phyloP scores from a whole-genome alignment of 768 basidiomycete genomes.

The Aureoboletus auriporus region DNA sequence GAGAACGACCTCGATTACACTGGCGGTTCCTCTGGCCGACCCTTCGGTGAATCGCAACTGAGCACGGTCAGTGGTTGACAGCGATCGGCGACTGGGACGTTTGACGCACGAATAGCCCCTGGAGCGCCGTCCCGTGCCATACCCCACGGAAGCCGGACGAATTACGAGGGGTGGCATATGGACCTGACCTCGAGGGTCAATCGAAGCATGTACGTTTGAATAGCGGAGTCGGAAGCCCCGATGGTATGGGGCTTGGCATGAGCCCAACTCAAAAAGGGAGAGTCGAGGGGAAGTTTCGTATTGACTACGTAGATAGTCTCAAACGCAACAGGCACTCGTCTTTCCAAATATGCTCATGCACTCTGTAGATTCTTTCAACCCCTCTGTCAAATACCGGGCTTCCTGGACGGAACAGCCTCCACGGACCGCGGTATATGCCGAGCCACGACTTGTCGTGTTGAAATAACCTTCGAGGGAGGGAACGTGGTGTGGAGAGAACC shows the following conservation, averaged over 20 bases:
- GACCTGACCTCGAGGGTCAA: constrained; percentile 14
- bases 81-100: neutral
- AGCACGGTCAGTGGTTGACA: neutral
- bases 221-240: constrained; percentile 28
- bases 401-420: constrained; percentile 13
- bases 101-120: neutral
- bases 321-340: neutral
- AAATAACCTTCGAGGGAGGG: constrained; percentile 29
- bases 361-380: constrained; percentile 9
- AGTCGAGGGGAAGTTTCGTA: constrained; percentile 12
- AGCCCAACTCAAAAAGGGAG: constrained; percentile 17
- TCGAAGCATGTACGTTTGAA: constrained; percentile 19
- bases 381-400: constrained; percentile 7
- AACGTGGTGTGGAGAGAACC: constrained; percentile 30
- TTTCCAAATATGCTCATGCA: constrained; percentile 19
- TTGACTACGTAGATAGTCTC: constrained; percentile 13
- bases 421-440: constrained; percentile 22
- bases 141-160: constrained; percentile 6
- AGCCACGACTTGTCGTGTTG: constrained; percentile 1
- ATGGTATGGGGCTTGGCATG: constrained; percentile 25
- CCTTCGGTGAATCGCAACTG: constrained; percentile 5
- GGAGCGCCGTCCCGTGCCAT: constrained; percentile 9
- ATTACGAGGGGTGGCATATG: constrained; percentile 7
- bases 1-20: neutral
- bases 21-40: too few relatives aligned